Evolutionary conservation across 2,329 filamentous ascomycete species (phyloP).

Genomic region (Zymoseptoria passerinii): DNA sequence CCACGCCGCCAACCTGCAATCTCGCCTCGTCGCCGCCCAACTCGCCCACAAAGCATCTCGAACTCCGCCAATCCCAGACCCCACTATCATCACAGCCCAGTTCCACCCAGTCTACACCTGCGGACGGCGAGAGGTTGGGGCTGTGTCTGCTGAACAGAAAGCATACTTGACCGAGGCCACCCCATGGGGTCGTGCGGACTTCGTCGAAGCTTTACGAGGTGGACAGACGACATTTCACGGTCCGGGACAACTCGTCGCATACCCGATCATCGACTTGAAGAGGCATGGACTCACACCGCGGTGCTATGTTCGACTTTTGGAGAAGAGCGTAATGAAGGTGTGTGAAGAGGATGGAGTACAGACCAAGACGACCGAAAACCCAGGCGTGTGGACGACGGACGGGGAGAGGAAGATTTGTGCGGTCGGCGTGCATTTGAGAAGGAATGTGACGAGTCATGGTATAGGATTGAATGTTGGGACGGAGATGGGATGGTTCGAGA

Average conservation of each 20-base stretch:
- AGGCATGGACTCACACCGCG: slow-evolving; percentile 60
- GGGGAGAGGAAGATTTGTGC: slow-evolving; percentile 70
- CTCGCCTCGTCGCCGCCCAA: slow-evolving; percentile 47
- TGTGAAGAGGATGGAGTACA: slow-evolving; percentile 53
- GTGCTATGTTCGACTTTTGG: slow-evolving; percentile 69
- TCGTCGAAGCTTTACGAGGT: slow-evolving; percentile 67
- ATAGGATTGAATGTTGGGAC: slow-evolving; percentile 70
- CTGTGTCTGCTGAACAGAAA: slow-evolving; percentile 42
- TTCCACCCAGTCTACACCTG: slow-evolving; percentile 80
- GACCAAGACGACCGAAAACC: slow-evolving; percentile 61
- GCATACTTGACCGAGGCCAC: slow-evolving; percentile 30
- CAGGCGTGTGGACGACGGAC: slow-evolving; percentile 64
- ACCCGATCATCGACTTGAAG: slow-evolving; percentile 78
- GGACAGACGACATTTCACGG: slow-evolving; percentile 94
- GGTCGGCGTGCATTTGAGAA: slow-evolving; percentile 79
- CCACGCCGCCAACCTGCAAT: slow-evolving; percentile 49
- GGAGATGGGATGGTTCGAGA: slow-evolving; percentile 54
- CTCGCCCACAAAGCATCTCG: slow-evolving; percentile 52
- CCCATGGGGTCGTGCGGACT: slow-evolving; percentile 43
- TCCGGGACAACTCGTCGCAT: slow-evolving; percentile 86
- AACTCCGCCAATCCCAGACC: slow-evolving; percentile 43
- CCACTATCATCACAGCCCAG: slow-evolving; percentile 73
- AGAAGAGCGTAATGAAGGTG: slow-evolving; percentile 63
- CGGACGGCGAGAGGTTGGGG: slow-evolving; percentile 64
- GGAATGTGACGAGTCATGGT: slow-evolving; percentile 77